A percentile compares a stretch with the other conserved stretches of the same genome.
phyloP scores from a whole-genome alignment of 2,329 filamentous ascomycete species.

The Alternaria hordeiaustralica region DNA sequence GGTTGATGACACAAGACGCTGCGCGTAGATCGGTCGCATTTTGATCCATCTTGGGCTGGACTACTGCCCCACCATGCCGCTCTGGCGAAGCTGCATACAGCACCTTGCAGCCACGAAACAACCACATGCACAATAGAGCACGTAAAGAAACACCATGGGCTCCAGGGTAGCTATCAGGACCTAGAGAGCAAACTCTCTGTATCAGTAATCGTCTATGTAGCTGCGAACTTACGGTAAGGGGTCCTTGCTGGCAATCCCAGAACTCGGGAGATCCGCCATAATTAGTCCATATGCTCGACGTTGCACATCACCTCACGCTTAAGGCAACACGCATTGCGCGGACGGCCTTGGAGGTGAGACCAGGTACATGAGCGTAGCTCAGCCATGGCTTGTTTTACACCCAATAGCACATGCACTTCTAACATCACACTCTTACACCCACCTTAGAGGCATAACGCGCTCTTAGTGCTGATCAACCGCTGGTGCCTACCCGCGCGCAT shows the following conservation, averaged over 20 bases:
- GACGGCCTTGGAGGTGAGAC: constrained; percentile 23
- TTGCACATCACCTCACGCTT: constrained; percentile 22
- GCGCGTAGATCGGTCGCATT: constrained; percentile 16
- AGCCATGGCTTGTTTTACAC: constrained; percentile 12
- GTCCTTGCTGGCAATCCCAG: constrained; percentile 10
- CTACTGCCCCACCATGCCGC: constrained; percentile 2
- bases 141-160: neutral
- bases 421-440: neutral
- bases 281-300: constrained; percentile 34
- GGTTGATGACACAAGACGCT: constrained; percentile 11
- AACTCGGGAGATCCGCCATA: constrained; percentile 30
- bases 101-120: neutral
- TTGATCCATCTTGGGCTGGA: constrained; percentile 3
- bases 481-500: constrained; percentile 14
- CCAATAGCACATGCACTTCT: constrained; percentile 10
- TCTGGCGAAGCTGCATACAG: neutral
- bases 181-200: constrained; percentile 15
- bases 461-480: constrained; percentile 5
- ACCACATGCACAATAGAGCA: neutral
- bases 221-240: constrained; percentile 3
- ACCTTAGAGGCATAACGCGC: constrained; percentile 7
- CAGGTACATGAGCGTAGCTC: constrained; percentile 17
- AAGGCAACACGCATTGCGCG: constrained; percentile 28
- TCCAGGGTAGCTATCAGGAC: neutral
- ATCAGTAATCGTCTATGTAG: constrained; percentile 11